Conservation (phyloP, 1,139 yeast genomes). For the Sugiyamaella sp. region DNA sequence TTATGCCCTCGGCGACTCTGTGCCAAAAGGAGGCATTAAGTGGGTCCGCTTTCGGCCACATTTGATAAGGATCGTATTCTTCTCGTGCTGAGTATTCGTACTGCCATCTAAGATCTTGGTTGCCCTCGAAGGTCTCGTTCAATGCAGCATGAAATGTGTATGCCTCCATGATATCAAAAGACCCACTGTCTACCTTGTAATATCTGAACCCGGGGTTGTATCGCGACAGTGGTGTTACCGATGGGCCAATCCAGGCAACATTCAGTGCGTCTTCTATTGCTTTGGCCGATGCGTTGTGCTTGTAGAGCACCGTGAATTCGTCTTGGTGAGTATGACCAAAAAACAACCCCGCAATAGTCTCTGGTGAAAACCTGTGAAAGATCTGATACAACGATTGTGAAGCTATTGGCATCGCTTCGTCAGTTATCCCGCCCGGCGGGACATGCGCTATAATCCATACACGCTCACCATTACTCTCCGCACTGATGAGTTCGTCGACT, state of each 20-base stretch:
- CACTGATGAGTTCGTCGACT: slow-evolving; percentile 59
- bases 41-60: slow-evolving; percentile 40
- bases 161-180: slow-evolving; percentile 64
- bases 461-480: slow-evolving; percentile 59
- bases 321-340: slow-evolving; percentile 76
- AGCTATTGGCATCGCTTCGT: slow-evolving; percentile 65
- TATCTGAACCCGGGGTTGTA: slow-evolving; percentile 74
- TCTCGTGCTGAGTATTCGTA: slow-evolving; percentile 40
- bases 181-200: slow-evolving; percentile 65
- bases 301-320: slow-evolving; percentile 61
- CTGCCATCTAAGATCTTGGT: slow-evolving; percentile 34
- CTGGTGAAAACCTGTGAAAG: slow-evolving; percentile 68
- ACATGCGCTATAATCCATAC: slow-evolving; percentile 77
- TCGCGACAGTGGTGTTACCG: slow-evolving; percentile 62
- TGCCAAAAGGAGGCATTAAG: slow-evolving; percentile 41
- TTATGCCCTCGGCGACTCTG: slow-evolving; percentile 34
- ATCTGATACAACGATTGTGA: slow-evolving; percentile 59
- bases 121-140: slow-evolving; percentile 46
- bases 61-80: slow-evolving; percentile 28
- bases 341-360: slow-evolving; percentile 66
- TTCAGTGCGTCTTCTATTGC: slow-evolving; percentile 54
- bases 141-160: slow-evolving; percentile 52
- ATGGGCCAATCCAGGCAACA: slow-evolving; percentile 67
- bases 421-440: slow-evolving; percentile 52
- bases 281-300: slow-evolving; percentile 25